Base-by-base conservation (phyloP, 768 basidiomycete species). In the Leccinellum luteum region DNA sequence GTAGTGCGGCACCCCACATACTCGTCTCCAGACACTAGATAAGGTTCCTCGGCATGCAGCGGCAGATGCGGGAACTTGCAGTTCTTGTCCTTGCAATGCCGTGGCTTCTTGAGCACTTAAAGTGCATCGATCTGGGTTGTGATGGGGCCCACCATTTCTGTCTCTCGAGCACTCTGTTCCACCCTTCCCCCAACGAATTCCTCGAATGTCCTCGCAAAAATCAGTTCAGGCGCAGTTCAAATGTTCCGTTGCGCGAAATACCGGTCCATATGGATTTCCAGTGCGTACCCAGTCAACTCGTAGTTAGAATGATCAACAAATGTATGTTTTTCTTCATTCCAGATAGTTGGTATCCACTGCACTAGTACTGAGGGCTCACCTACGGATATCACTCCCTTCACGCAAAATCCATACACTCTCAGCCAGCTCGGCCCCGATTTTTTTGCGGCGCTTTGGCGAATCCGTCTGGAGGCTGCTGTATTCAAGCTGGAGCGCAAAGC, bases 401-500 rank as follows among this genome's bases (percentile, higher is more conserved):
- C 43, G 10, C 19, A 38, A 1, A 47, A 44, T n/a, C 14, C 13
- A n/a, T 3, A 6, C 14, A 7, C 52, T 12, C 14, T 15, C 38
- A 50, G 23, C 21, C 7, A 25, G 25, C 25, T 25, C 25, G 25
- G 23, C 17, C 58, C 66, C 6, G 53, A 62, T 21, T 58, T 60
- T 28, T 49, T 67, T n/a, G 59, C 50, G 10, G 56, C 51, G 10
- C 55, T 67, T 15, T 67, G 66, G 66, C 52, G 50, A 38, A 14
- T 60, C 43, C 59, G 60, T 6, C 60, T 68, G 27, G 58, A 65
- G 31, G 48, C 58, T 3, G 66, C 59, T 5, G 60, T 68, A 49
- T 67, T 63, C 55, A 19, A 47, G 28, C 31, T 68, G 4, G 66
- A 68, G n/a, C 63, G 66, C 34, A 62, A 55, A 59, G 63, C 56